Conservation (phyloP, 2,329 filamentous ascomycete genomes). For the Hypoxylon sp. region DNA sequence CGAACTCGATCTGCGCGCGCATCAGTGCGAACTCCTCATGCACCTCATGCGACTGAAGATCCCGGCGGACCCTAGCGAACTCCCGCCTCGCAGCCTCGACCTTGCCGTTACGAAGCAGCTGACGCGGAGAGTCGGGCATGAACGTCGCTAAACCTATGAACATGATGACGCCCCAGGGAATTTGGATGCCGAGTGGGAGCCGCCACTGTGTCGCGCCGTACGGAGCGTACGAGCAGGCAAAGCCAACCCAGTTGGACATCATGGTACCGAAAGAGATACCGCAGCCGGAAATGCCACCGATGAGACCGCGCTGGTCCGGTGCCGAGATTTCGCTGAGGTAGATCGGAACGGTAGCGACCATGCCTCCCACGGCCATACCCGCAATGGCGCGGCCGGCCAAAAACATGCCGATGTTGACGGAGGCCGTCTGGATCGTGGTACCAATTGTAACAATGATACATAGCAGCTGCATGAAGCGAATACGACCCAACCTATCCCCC, state of each 20-base stretch:
- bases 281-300: conserved; percentile 67
- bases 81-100: conserved; percentile 63
- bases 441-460: conserved; percentile 69
- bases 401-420: conserved; percentile 69
- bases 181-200: conserved; percentile 67
- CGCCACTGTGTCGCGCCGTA: conserved; percentile 69
- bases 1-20: conserved; percentile 68
- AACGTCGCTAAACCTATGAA: conserved; percentile 68
- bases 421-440: conserved; percentile 67
- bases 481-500: conserved; percentile 67
- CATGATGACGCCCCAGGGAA: conserved; percentile 69
- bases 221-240: conserved; percentile 66
- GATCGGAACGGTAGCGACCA: conserved; percentile 67
- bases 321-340: conserved; percentile 69
- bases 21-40: conserved; percentile 69
- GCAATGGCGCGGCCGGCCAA: conserved; percentile 64
- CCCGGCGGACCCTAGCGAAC: conserved; percentile 64
- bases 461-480: conserved; percentile 68
- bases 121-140: conserved; percentile 69
- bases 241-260: conserved; percentile 71
- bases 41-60: conserved; percentile 60
- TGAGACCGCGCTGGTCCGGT: conserved; percentile 64
- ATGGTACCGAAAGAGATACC: conserved; percentile 70
- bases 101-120: conserved; percentile 66
- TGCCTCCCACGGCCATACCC: conserved; percentile 61